Base-by-base conservation (phyloP, 352 stramenopile species). In the Pythium rhizo-oryzae region DNA sequence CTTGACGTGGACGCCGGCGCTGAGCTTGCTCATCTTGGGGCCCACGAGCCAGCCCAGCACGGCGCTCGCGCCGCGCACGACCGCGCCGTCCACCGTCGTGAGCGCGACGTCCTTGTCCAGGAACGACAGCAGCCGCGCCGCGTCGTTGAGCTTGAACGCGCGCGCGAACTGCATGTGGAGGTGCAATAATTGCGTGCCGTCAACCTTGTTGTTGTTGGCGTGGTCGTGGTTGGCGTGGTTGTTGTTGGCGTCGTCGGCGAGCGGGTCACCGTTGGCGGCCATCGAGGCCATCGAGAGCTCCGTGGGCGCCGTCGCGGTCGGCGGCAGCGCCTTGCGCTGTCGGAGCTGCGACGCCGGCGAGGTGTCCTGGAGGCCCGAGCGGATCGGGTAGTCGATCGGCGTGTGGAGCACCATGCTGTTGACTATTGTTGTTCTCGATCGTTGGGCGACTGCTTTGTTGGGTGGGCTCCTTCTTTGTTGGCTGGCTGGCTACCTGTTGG, bases 71-170 rank as follows among this genome's bases (percentile, higher is more conserved):
- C 84, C 86, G 9, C 84, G 59, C 33, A 87, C 69, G 0, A 59
- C 47, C 19, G 60, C 52, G 64, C 80, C 81, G 56, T 94, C 84
- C 54, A 77, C 59, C 2, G 82, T 87, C 15, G 66, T 59, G 39
- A 93, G 74, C 55, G 52, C 65, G 44, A 89, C 85, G 72, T 91
- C 75, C 43, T 83, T 80, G 60, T 78, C 72, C 52, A 93, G 73
- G 57, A 89, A 91, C 39, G 84, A 77, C 59, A 89, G 64, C 47
- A 93, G 80, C 74, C 78, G 77, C 25, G 81, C 79, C 4, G 82
- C 73, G 78, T 93, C 85, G 67, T 91, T 93, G 72, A 89, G 76
- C 64, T 87, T 87, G 77, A 91, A 86, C 16, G 82, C 84, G 55
- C 82, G 79, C 16, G 84, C 81, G 52, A 92, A 91, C 57, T 72